A percentile compares a stretch with the other conserved stretches of the same genome.
phyloP scores from a whole-genome alignment of 1,284 basidiomycete genomes.

The Boletus albobrunnescens region DNA sequence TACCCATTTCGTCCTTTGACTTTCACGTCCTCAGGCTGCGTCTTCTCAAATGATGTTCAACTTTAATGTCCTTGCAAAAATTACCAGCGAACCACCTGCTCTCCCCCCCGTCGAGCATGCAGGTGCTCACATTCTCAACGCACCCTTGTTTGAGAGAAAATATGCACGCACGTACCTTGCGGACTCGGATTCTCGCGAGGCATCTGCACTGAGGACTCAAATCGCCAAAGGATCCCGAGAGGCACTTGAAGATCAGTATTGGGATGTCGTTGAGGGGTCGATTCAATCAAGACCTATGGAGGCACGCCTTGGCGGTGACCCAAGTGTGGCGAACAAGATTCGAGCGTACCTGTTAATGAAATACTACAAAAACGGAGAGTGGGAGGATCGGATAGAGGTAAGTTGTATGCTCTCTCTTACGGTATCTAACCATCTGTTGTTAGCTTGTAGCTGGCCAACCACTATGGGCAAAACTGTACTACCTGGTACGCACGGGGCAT shows the following conservation, averaged over 20 bases:
- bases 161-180: slow-evolving; percentile 69
- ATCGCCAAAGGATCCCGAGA: slow-evolving; percentile 71
- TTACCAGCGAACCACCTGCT: slow-evolving; percentile 63
- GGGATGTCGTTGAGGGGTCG: slow-evolving; percentile 79
- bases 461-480: slow-evolving; percentile 91
- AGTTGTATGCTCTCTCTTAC: slow-evolving; percentile 14
- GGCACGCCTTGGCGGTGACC: slow-evolving; percentile 88
- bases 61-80: slow-evolving; percentile 69
- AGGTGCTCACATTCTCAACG: slow-evolving; percentile 72
- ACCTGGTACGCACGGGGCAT: slow-evolving; percentile 86
- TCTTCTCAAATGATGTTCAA: slow-evolving; percentile 62
- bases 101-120: slow-evolving; percentile 72
- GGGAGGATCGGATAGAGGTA: slow-evolving; percentile 73
- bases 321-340: slow-evolving; percentile 86
- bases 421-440: neutral
- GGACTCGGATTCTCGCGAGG: slow-evolving; percentile 64
- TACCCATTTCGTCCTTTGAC: neutral
- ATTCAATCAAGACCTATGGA: slow-evolving; percentile 83
- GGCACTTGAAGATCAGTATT: slow-evolving; percentile 82
- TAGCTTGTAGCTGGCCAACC: slow-evolving; percentile 82
- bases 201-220: slow-evolving; percentile 56
- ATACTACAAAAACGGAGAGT: slow-evolving; percentile 78
- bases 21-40: slow-evolving; percentile 37
- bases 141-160: slow-evolving; percentile 69
- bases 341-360: slow-evolving; percentile 79